A percentile compares a stretch with the other conserved stretches of the same genome.
phyloP scores from a whole-genome alignment of 768 basidiomycete genomes.

The Boletus pseudopeckii region DNA sequence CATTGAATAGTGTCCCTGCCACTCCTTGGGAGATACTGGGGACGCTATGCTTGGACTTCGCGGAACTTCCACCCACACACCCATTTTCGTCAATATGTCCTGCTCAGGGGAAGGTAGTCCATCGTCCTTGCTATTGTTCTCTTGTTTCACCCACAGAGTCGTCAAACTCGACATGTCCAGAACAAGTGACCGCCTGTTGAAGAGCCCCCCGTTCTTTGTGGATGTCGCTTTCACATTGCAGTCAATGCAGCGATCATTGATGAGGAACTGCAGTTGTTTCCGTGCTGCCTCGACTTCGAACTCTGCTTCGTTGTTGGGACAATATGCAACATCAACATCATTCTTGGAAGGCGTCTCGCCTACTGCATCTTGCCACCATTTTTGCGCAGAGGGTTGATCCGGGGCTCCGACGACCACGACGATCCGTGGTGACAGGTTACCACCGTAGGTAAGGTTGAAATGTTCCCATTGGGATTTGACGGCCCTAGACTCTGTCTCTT shows the following conservation, averaged over 20 bases:
- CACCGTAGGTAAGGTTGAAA: constrained; percentile 25
- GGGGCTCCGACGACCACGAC: constrained; percentile 21
- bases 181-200: constrained; percentile 9
- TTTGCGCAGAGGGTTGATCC: constrained; percentile 12
- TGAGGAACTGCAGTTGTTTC: constrained; percentile 12
- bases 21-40: not conserved
- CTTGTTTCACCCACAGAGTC: constrained; percentile 7
- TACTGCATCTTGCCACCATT: constrained; percentile 19
- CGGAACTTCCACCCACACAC: constrained; percentile 14
- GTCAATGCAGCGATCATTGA: constrained; percentile 22
- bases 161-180: constrained; percentile 15
- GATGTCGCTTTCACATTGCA: constrained; percentile 7
- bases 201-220: constrained; percentile 8
- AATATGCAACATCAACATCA: constrained; percentile 12
- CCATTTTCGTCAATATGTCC: constrained; percentile 19
- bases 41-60: not conserved
- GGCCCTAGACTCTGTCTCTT: not conserved
- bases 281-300: not conserved
- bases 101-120: not conserved
- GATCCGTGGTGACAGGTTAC: constrained; percentile 26
- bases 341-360: not conserved
- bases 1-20: not conserved
- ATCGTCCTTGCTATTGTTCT: constrained; percentile 1
- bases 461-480: constrained; percentile 26
- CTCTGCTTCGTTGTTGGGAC: not conserved